phyloP scores from a whole-genome alignment of 225 moss, liverwort and hornwort genomes.

The Climacium dendroides region DNA sequence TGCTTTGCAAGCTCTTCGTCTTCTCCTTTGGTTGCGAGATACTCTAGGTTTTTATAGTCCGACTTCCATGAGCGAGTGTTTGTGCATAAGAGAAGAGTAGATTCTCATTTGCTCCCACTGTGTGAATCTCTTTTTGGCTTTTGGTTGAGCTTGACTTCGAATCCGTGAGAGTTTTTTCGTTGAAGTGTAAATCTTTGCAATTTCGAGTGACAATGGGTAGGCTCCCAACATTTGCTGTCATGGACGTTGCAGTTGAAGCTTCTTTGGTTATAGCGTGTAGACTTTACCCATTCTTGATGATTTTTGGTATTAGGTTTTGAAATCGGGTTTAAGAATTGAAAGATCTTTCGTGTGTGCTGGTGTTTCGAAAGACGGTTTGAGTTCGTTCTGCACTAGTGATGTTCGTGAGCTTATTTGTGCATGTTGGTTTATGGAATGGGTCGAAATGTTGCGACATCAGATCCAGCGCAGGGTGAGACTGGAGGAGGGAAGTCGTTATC shows the following conservation, averaged over 20 bases:
- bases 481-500: conserved; percentile 26
- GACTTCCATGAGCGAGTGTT: neutral
- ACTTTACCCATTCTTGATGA: neutral
- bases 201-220: conserved; percentile 3
- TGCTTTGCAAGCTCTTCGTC: neutral
- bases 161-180: neutral
- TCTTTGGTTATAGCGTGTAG: neutral
- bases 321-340: neutral
- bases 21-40: neutral
- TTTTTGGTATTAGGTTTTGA: neutral
- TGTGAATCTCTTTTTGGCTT: neutral
- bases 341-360: neutral
- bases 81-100: neutral
- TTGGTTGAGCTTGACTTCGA: neutral
- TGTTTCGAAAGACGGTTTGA: neutral
- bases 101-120: too few species aligned
- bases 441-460: neutral
- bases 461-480: conserved; percentile 14
- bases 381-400: neutral
- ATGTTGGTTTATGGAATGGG: neutral
- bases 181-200: neutral
- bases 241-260: neutral
- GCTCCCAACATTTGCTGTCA: neutral
- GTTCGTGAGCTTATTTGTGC: neutral
- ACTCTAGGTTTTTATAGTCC: too few species aligned